Evolutionary conservation across 768 basidiomycete species (phyloP).

Genomic region (Podaxis sp.): DNA sequence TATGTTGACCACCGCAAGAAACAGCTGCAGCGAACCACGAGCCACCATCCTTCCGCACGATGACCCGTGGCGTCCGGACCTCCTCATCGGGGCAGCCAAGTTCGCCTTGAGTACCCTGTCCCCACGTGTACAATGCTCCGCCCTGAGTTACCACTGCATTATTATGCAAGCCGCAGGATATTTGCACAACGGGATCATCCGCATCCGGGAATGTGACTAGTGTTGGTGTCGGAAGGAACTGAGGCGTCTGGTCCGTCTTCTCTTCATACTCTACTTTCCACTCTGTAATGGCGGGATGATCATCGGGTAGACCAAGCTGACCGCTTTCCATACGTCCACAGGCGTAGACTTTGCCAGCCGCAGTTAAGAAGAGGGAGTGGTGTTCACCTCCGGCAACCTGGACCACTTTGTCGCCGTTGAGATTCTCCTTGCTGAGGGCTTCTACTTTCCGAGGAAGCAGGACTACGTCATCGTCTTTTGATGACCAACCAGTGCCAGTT

Average conservation of each 20-base stretch:
- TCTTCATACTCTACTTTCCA: constrained; percentile 39
- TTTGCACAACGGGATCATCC: constrained; percentile 62
- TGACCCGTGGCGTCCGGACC: constrained; percentile 59
- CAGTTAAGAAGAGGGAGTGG: constrained; percentile 87
- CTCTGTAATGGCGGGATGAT: constrained; percentile 50
- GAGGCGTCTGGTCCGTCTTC: constrained; percentile 38
- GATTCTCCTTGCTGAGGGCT: constrained; percentile 58
- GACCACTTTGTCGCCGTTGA: constrained; percentile 60
- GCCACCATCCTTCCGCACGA: constrained; percentile 74
- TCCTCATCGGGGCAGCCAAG: constrained; percentile 64
- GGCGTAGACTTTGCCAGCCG: constrained; percentile 80
- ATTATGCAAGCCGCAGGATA: constrained; percentile 71
- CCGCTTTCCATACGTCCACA: constrained; percentile 84
- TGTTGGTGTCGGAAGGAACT: constrained; percentile 67
- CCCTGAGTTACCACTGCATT: constrained; percentile 67
- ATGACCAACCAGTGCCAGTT: constrained; percentile 58
- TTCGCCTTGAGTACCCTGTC: constrained; percentile 76
- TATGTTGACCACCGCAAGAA: constrained; percentile 80
- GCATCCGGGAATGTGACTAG: constrained; percentile 63
- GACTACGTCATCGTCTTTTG: constrained; percentile 51
- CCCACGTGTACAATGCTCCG: constrained; percentile 77
- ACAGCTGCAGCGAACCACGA: constrained; percentile 64
- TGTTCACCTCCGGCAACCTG: constrained; percentile 85
- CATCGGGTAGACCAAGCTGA: constrained; percentile 77
- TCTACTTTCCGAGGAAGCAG: constrained; percentile 65